These are phyloP conservation scores for Alternaria angustiovoidea DNA, from an alignment of 2,329 filamentous ascomycete species.

Conservation along the genomic window DNA sequence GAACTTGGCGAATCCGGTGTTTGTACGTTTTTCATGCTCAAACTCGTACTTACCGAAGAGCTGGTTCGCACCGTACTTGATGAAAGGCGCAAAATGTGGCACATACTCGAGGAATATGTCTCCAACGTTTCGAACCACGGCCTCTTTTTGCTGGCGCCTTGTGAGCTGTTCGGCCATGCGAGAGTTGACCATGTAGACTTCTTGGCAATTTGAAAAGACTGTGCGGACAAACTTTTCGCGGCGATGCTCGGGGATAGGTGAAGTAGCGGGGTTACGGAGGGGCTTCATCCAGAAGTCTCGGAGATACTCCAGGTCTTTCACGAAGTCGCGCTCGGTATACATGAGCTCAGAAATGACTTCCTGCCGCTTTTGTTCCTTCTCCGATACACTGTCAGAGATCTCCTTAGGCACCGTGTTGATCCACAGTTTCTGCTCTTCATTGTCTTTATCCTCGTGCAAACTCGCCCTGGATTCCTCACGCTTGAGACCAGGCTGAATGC, in stretches of 20 bases:
- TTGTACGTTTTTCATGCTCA: conserved; percentile 90
- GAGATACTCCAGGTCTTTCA: conserved; percentile 97
- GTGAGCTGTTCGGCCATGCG: conserved; percentile 88
- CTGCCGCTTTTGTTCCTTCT: conserved; percentile 95
- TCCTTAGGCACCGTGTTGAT: conserved; percentile 98
- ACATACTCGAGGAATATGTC: conserved; percentile 95
- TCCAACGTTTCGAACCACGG: conserved; percentile 86
- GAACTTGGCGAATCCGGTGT: conserved; percentile 85
- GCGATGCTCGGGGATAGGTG: conserved; percentile 86
- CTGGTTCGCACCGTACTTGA: conserved; percentile 94
- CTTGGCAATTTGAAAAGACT: conserved; percentile 95
- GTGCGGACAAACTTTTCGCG: conserved; percentile 91
- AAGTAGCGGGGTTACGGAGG: conserved; percentile 71
- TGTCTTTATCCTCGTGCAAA: conserved; percentile 85
- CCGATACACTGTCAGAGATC: conserved; percentile 85
- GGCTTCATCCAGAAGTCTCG: conserved; percentile 99
- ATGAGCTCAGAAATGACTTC: conserved; percentile 98
- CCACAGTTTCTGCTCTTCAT: conserved; percentile 98
- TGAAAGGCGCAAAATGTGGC: conserved; percentile 93
- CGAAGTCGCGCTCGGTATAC: conserved; percentile 98
- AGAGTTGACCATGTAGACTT: conserved; percentile 92
- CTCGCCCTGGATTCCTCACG: conserved; percentile 73
- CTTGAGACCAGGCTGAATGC: conserved; percentile 87
- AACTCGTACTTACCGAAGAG: conserved; percentile 98
- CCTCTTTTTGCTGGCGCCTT: conserved; percentile 85